Percentiles rank a stretch among this genome's conserved stretches.
phyloP scores from a whole-genome alignment of 225 moss, liverwort and hornwort species.

The Bryoerythrophyllum caledonicum region DNA sequence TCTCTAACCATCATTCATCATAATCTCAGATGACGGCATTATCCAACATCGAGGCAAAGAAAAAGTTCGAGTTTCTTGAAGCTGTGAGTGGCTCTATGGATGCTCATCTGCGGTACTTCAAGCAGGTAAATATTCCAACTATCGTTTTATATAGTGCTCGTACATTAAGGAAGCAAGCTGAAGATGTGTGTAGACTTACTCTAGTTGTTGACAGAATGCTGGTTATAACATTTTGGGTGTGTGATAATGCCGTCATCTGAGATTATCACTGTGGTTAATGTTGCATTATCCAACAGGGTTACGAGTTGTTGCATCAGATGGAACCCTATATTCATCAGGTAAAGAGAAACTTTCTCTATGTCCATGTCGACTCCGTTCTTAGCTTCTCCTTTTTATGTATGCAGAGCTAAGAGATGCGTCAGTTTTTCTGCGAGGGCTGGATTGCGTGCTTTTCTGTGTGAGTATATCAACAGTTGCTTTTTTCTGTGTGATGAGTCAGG shows the following conservation, averaged over 20 bases:
- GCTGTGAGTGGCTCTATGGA: constrained; percentile 89
- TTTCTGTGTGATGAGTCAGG: constrained; percentile 30
- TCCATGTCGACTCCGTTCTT: neutral
- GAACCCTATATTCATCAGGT: constrained; percentile 89
- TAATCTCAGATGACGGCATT: constrained; percentile 57
- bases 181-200: neutral
- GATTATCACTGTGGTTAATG: no score
- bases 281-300: constrained; percentile 43
- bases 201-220: constrained; percentile 5
- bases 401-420: neutral
- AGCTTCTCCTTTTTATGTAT: neutral
- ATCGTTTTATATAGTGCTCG: neutral
- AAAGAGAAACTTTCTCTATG: neutral
- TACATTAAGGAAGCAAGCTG: neutral
- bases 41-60: constrained; percentile 81
- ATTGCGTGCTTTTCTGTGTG: neutral
- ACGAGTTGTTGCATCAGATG: constrained; percentile 86
- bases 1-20: constrained; percentile 16
- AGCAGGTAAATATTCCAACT: constrained; percentile 42
- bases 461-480: neutral
- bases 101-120: constrained; percentile 82
- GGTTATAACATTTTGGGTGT: neutral
- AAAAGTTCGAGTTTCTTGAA: constrained; percentile 89
- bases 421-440: neutral
- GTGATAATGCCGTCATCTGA: neutral